phyloP scores from a whole-genome alignment of 306 rosid genomes.

The Lagenaria siceraria region DNA sequence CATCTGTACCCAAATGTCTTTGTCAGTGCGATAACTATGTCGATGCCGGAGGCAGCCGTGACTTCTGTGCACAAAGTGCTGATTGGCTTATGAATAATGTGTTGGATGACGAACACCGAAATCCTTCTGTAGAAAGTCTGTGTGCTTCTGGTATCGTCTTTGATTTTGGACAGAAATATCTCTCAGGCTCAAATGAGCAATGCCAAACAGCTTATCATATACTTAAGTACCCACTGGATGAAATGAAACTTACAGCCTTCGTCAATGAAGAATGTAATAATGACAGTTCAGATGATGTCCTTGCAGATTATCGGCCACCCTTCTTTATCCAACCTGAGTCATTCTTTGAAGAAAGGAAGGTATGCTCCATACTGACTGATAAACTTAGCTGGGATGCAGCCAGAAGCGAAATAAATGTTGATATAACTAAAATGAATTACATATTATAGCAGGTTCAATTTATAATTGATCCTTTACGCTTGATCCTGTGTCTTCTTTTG shows the following conservation, averaged over 20 bases:
- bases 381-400: neutral
- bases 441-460: neutral
- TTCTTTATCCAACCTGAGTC: slow-evolving; percentile 3
- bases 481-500: neutral
- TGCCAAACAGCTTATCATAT: slow-evolving; percentile 16
- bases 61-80: slow-evolving; percentile 19
- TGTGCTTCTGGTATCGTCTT: slow-evolving; percentile 22
- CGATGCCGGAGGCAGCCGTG: slow-evolving; percentile 18
- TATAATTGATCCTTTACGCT: neutral
- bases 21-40: slow-evolving; percentile 16
- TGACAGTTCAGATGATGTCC: neutral
- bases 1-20: slow-evolving; percentile 19
- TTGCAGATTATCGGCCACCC: neutral
- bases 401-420: neutral
- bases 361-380: neutral
- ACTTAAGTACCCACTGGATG: slow-evolving; percentile 22
- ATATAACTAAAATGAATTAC: neutral
- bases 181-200: slow-evolving; percentile 23
- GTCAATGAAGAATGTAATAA: neutral
- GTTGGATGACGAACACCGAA: slow-evolving; percentile 14
- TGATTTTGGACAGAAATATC: slow-evolving; percentile 18
- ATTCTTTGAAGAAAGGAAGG: neutral
- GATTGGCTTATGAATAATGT: slow-evolving; percentile 21
- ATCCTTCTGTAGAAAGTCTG: slow-evolving; percentile 24
- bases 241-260: slow-evolving; percentile 16